Conservation (phyloP, 495 filamentous ascomycete species). For the Neurospora intermedia region DNA sequence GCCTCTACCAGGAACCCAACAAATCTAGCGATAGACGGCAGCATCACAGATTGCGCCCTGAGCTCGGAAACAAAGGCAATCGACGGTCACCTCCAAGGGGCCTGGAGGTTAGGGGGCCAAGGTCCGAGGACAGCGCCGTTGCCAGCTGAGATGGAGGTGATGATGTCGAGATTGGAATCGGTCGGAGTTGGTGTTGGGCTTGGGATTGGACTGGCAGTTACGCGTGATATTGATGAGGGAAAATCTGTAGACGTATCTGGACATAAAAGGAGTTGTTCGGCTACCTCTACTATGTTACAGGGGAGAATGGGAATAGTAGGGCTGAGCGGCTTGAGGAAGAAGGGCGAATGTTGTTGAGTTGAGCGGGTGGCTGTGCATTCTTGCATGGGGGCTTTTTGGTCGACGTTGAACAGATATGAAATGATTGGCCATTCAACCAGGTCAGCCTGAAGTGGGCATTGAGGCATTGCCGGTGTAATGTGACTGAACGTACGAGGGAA, state of each 20-base stretch:
- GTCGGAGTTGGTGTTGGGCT: background rate
- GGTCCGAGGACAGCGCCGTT: background rate
- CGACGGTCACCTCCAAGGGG: too few species aligned
- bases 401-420: too few species aligned
- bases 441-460: background rate
- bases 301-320: background rate
- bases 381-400: background rate
- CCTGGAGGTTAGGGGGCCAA: too few species aligned
- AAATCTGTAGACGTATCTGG: background rate
- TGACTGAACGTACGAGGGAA: background rate
- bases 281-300: background rate
- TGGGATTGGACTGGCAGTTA: background rate
- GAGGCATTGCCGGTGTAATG: background rate
- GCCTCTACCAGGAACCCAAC: background rate
- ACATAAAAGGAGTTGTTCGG: background rate
- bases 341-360: background rate
- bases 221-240: background rate
- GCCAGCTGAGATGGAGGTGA: background rate
- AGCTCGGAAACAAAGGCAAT: background rate
- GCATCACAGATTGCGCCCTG: background rate
- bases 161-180: background rate
- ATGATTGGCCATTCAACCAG: background rate
- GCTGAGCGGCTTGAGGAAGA: background rate
- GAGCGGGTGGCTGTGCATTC: background rate
- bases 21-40: background rate